These are phyloP conservation scores for Moesziomyces sp. DNA, from an alignment of 1,284 basidiomycete genomes.

Conservation along the genomic window DNA sequence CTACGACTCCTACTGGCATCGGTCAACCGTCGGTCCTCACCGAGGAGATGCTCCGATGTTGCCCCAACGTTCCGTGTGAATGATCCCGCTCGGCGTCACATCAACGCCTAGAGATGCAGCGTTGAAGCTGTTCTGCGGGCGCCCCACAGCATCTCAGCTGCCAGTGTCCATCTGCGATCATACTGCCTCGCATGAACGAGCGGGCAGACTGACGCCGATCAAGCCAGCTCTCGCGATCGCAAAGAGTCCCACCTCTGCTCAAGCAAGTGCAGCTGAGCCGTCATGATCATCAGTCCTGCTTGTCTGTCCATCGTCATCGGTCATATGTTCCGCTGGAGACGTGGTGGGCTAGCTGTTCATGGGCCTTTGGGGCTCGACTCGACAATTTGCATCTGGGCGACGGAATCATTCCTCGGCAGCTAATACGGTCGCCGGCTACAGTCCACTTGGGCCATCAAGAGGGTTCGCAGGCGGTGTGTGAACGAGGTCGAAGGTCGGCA, in stretches of 20 bases:
- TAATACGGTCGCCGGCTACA: neutral
- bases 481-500: neutral
- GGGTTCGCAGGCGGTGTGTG: constrained; percentile 6
- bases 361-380: neutral
- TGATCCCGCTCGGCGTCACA: neutral
- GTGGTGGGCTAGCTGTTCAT: neutral
- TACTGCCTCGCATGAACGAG: neutral
- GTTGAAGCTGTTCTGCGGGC: neutral
- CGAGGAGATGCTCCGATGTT: too few species aligned
- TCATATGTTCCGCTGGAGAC: too few species aligned
- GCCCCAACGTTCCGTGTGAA: neutral
- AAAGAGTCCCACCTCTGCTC: too few species aligned
- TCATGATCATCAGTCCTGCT: too few species aligned
- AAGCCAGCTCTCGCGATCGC: neutral
- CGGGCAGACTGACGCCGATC: neutral
- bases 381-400: neutral
- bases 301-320: too few species aligned
- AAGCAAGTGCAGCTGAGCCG: too few species aligned
- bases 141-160: neutral
- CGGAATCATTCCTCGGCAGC: neutral
- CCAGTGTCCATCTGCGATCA: neutral
- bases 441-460: constrained; percentile 3
- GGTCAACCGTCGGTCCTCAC: too few species aligned
- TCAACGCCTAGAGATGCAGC: neutral
- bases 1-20: too few species aligned